Conservation (phyloP, 2,329 filamentous ascomycete genomes). For the Cercospora citrullina region DNA sequence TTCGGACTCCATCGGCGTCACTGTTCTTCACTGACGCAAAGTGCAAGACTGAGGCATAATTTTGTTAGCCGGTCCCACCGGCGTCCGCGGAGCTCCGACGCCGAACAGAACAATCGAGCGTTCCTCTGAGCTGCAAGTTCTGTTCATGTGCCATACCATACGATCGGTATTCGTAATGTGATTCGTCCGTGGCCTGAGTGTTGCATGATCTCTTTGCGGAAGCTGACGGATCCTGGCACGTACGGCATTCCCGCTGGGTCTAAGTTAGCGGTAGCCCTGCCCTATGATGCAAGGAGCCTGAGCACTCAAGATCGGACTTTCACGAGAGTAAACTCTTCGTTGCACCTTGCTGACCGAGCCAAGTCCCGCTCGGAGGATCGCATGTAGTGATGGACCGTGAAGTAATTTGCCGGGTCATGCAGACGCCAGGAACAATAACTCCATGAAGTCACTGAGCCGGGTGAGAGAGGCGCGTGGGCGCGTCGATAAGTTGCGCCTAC, state of each 20-base stretch:
- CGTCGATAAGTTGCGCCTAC: conserved; percentile 1
- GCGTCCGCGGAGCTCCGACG: conserved; percentile 2
- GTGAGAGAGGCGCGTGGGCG: neutral
- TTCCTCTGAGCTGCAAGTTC: neutral
- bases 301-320: conserved; percentile 1
- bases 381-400: neutral
- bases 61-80: neutral
- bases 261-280: conserved; percentile 1
- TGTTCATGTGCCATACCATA: conserved; percentile 14
- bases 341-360: neutral
- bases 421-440: neutral
- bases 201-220: conserved; percentile 11
- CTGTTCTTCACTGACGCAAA: neutral
- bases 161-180: neutral
- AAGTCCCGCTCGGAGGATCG: neutral
- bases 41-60: neutral
- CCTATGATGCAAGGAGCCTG: neutral
- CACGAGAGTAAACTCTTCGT: neutral
- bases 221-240: conserved; percentile 12
- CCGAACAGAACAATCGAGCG: neutral
- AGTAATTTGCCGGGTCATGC: neutral
- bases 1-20: neutral
- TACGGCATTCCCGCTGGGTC: neutral
- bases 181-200: neutral
- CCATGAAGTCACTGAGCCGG: conserved; percentile 4